These are phyloP conservation scores for Staphylotrichum longicolle DNA, from an alignment of 495 filamentous ascomycete species.

Conservation along the genomic window DNA sequence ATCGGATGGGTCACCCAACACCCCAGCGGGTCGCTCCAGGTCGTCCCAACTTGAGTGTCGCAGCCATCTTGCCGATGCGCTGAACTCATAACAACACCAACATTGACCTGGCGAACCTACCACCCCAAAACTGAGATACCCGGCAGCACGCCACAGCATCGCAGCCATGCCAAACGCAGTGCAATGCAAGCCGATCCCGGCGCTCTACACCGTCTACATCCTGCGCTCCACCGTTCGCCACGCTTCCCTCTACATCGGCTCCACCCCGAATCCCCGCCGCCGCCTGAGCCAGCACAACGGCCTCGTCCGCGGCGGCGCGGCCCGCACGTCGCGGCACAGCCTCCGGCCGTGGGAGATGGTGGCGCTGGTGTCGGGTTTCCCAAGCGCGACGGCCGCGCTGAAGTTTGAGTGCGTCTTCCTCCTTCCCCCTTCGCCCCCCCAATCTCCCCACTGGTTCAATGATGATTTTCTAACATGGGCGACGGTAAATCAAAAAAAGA, in stretches of 20 bases:
- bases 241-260: conserved; percentile 76
- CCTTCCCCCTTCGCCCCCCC: neutral
- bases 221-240: conserved; percentile 73
- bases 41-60: no score
- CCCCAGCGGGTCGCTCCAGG: no score
- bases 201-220: conserved; percentile 69
- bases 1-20: no score
- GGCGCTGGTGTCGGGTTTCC: conserved; percentile 83
- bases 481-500: conserved; percentile 41
- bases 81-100: neutral
- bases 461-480: no score
- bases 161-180: conserved; percentile 9
- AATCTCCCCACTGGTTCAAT: no score
- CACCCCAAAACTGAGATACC: neutral
- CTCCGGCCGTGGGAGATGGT: conserved; percentile 92
- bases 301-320: conserved; percentile 70
- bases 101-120: no score
- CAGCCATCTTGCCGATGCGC: no score
- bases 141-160: no score
- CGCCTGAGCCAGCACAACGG: conserved; percentile 92
- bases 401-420: conserved; percentile 80
- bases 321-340: conserved; percentile 61
- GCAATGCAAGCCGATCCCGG: conserved; percentile 50
- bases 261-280: conserved; percentile 80
- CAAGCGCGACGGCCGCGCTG: conserved; percentile 77